phyloP scores from a whole-genome alignment of 2,329 filamentous ascomycete genomes.

The Graphiopsis chlorocephala region DNA sequence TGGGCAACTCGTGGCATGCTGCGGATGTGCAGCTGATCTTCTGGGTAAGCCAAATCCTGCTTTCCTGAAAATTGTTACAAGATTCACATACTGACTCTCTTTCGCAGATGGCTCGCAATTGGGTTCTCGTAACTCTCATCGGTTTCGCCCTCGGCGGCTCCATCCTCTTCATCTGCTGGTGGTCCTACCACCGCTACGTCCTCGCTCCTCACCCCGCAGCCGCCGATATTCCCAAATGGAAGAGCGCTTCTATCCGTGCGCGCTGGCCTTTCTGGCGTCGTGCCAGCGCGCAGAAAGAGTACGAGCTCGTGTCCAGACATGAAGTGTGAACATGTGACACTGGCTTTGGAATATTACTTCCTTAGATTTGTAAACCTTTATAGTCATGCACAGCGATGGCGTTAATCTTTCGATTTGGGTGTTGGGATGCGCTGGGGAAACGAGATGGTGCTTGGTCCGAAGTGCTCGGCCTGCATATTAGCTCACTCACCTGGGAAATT shows the following conservation, averaged over 20 bases:
- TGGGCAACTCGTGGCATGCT: slow-evolving; percentile 65
- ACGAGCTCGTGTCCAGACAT: slow-evolving; percentile 32
- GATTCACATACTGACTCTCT: neutral
- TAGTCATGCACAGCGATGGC: slow-evolving; percentile 11
- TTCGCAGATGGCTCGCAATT: slow-evolving; percentile 46
- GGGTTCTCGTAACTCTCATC: slow-evolving; percentile 53
- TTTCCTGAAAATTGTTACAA: neutral
- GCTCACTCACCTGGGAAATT: neutral
- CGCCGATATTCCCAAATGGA: slow-evolving; percentile 26
- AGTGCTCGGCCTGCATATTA: slow-evolving; percentile 19
- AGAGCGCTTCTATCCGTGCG: slow-evolving; percentile 22
- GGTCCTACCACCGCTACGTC: slow-evolving; percentile 48
- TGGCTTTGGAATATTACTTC: slow-evolving; percentile 3
- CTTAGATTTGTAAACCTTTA: neutral
- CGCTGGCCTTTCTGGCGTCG: slow-evolving; percentile 32
- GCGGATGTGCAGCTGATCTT: slow-evolving; percentile 64
- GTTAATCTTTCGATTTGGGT: slow-evolving; percentile 3
- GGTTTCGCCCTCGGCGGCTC: slow-evolving; percentile 51
- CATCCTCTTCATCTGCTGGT: slow-evolving; percentile 50
- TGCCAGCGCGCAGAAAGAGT: slow-evolving; percentile 27
- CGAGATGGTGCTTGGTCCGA: slow-evolving; percentile 9
- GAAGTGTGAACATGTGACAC: slow-evolving; percentile 23
- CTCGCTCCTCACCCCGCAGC: slow-evolving; percentile 18
- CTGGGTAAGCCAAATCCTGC: slow-evolving; percentile 48
- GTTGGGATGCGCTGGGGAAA: neutral